Percentiles rank a stretch among this genome's conserved stretches.
These are phyloP conservation scores for Botrytis hyacinthi DNA, from an alignment of 2,329 filamentous ascomycete species.

Conservation along the genomic window DNA sequence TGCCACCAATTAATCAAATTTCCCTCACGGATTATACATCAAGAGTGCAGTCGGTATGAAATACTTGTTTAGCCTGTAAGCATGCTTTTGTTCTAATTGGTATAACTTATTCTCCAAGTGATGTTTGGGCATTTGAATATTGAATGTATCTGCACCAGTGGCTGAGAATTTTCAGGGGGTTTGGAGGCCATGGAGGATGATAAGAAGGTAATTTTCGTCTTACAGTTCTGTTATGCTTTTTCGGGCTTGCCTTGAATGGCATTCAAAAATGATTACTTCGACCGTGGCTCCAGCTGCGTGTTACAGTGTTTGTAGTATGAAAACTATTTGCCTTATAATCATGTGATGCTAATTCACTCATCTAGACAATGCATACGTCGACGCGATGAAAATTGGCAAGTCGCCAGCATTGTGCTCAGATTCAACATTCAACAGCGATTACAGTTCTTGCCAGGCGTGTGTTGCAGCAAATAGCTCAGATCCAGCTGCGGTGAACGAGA, in stretches of 20 bases:
- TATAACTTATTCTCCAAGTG: too few relatives aligned
- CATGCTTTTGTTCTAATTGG: too few relatives aligned
- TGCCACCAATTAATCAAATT: too few relatives aligned
- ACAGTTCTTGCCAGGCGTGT: neutral
- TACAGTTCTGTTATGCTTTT: neutral
- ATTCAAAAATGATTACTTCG: neutral
- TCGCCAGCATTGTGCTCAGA: neutral
- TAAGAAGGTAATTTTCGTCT: too few relatives aligned
- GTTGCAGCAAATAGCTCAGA: neutral
- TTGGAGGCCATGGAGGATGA: neutral
- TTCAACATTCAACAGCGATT: neutral
- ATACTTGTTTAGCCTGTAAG: too few relatives aligned
- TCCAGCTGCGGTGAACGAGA: too few relatives aligned
- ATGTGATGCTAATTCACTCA: neutral
- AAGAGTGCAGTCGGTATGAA: too few relatives aligned
- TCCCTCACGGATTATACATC: too few relatives aligned
- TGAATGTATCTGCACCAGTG: neutral
- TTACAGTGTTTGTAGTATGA: neutral
- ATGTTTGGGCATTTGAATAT: too few relatives aligned
- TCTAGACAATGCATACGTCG: neutral
- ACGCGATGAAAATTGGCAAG: neutral
- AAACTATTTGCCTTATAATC: neutral
- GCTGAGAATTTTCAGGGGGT: neutral
- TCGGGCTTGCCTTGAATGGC: neutral
- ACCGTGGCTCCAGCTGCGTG: neutral